Conservation (phyloP, 2,329 filamentous ascomycete genomes). For the Hymenoscyphus albidus region DNA sequence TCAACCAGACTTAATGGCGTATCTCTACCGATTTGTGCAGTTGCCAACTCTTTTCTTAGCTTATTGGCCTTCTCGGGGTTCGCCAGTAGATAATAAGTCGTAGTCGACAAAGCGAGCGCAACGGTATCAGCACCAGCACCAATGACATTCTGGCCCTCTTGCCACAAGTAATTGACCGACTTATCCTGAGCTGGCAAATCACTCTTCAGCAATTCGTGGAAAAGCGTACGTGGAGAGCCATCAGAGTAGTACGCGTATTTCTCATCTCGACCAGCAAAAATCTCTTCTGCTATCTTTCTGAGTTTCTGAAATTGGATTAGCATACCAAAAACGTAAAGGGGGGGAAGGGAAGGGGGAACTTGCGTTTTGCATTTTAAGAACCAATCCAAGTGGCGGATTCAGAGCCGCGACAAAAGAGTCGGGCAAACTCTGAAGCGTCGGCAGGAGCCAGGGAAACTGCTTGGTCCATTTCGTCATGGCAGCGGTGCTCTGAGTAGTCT, state of each 20-base stretch:
- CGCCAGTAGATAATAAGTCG: constrained; percentile 20
- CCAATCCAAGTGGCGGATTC: constrained; percentile 14
- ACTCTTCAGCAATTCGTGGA: constrained; percentile 20
- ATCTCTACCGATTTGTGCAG: constrained; percentile 7
- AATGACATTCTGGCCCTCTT: constrained; percentile 24
- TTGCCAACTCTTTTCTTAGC: constrained; percentile 18
- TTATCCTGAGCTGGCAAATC: constrained; percentile 22
- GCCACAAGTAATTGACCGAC: constrained; percentile 14
- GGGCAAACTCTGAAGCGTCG: constrained; percentile 13
- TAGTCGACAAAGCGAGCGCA: constrained; percentile 17
- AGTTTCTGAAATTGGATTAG: constrained; percentile 10
- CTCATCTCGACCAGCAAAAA: constrained; percentile 7
- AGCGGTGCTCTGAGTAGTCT: constrained; percentile 19
- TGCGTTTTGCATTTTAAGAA: constrained; percentile 20
- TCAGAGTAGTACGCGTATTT: constrained; percentile 9
- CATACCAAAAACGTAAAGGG: not conserved
- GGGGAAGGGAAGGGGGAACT: not conserved
- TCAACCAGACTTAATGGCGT: constrained; percentile 14
- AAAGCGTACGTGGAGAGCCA: constrained; percentile 16
- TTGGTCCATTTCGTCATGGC: constrained; percentile 19
- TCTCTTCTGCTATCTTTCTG: constrained; percentile 13
- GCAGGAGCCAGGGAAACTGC: constrained; percentile 24
- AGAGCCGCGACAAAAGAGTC: constrained; percentile 14
- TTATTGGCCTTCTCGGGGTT: constrained; percentile 20
- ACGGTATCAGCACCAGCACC: constrained; percentile 24